phyloP scores from a whole-genome alignment of 225 moss, liverwort and hornwort genomes.

The Bryum argenteum region DNA sequence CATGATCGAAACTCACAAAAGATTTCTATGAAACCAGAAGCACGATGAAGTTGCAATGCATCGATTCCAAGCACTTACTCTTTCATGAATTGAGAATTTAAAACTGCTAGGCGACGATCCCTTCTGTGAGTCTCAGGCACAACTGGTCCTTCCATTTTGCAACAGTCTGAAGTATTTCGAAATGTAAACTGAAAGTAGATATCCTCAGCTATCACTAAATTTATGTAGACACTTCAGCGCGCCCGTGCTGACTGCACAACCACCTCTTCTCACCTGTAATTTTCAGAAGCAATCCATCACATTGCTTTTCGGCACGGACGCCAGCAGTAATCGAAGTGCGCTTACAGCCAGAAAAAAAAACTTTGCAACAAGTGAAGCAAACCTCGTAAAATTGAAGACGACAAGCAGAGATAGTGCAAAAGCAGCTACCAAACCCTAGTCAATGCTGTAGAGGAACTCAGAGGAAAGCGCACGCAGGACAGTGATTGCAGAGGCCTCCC shows the following conservation, averaged over 20 bases:
- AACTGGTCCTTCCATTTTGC: constrained; percentile 50
- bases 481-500: neutral
- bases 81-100: constrained; percentile 78
- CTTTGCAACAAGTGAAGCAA: neutral
- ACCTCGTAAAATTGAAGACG: neutral
- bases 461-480: neutral
- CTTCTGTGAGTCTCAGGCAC: constrained; percentile 54
- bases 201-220: constrained; percentile 15
- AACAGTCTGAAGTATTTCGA: constrained; percentile 16
- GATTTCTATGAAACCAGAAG: constrained; percentile 20
- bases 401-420: neutral
- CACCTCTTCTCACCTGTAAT: constrained; percentile 19
- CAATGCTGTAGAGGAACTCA: neutral
- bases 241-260: neutral
- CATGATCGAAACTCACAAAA: constrained; percentile 3
- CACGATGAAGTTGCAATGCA: neutral
- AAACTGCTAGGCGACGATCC: constrained; percentile 72
- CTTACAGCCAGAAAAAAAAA: neutral
- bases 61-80: constrained; percentile 55
- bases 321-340: constrained; percentile 7
- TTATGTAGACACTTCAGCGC: constrained; percentile 4
- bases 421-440: neutral
- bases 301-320: neutral
- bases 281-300: neutral
- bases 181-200: neutral